These are phyloP conservation scores for Nicotiana undulata DNA, from an alignment of 257 asterid genomes.

Conservation along the genomic window DNA sequence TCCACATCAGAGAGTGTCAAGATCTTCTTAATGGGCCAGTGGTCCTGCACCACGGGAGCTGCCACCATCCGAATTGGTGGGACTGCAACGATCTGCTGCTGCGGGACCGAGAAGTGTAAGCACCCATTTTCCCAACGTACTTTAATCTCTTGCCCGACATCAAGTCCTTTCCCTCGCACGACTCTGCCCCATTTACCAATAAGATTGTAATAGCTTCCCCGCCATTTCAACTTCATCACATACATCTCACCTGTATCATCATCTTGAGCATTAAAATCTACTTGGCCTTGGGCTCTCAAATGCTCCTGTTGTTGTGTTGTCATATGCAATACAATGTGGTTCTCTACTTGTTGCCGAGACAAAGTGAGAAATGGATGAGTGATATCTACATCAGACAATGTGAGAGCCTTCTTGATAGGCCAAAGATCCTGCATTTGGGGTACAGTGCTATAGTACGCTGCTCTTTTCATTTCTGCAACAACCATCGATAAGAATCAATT, in stretches of 20 bases:
- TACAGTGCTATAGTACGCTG: constrained; percentile 35
- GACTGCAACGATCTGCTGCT: constrained; percentile 45
- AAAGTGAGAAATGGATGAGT: constrained; percentile 78
- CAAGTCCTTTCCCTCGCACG: constrained; percentile 68
- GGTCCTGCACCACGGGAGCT: constrained; percentile 40
- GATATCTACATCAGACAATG: constrained; percentile 70
- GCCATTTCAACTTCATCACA: constrained; percentile 70
- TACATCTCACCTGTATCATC: constrained; percentile 67
- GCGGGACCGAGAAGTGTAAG: constrained; percentile 76
- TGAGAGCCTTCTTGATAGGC: constrained; percentile 72
- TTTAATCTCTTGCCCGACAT: constrained; percentile 73
- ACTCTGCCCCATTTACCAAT: constrained; percentile 82
- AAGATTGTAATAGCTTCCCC: constrained; percentile 75
- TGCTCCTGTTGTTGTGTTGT: constrained; percentile 55
- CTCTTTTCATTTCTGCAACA: constrained; percentile 50
- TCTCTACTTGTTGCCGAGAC: constrained; percentile 79
- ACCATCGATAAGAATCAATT: not conserved
- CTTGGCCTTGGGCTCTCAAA: constrained; percentile 52
- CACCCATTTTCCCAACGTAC: constrained; percentile 61
- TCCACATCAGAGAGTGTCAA: constrained; percentile 72
- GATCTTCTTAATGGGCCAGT: constrained; percentile 76
- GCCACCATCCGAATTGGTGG: constrained; percentile 47
- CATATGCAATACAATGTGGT: constrained; percentile 53
- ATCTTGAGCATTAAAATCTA: constrained; percentile 60
- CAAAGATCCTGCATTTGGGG: constrained; percentile 52